Conservation (phyloP, 768 basidiomycete genomes). For the Clitopilus hobsonii region DNA sequence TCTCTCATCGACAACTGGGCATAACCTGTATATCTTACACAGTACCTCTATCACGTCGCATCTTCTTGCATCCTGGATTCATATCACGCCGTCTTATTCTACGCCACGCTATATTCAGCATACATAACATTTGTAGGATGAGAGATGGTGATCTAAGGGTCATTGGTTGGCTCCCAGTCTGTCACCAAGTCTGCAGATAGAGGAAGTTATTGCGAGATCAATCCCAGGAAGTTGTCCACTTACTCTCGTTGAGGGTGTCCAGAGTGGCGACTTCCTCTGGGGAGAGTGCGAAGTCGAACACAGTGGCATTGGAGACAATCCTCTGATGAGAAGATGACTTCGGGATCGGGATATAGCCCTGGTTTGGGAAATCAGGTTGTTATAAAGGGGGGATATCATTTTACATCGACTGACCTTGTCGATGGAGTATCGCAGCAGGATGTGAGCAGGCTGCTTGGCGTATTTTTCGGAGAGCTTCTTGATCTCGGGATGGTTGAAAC, state of each 20-base stretch:
- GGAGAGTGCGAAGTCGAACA: conserved; percentile 60
- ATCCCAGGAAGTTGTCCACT: background rate
- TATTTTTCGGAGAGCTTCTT: conserved; percentile 49
- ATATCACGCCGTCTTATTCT: no score
- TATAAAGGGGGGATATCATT: no score
- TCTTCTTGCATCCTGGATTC: background rate
- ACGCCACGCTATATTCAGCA: no score
- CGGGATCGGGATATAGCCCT: conserved; percentile 62
- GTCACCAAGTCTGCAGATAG: background rate
- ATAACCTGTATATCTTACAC: conserved; percentile 26
- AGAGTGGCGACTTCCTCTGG: conserved; percentile 44
- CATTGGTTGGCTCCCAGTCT: conserved; percentile 21
- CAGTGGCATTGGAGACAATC: conserved; percentile 52
- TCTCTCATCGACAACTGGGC: conserved; percentile 92
- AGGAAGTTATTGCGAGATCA: background rate
- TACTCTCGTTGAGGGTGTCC: conserved; percentile 52
- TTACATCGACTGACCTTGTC: conserved; percentile 66
- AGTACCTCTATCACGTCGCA: no score
- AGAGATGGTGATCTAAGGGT: conserved; percentile 15
- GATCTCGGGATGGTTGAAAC: conserved; percentile 59
- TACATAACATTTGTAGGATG: no score
- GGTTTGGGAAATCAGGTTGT: background rate
- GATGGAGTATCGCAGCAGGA: conserved; percentile 71
- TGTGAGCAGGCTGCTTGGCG: conserved; percentile 48
- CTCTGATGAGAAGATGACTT: conserved; percentile 53